phyloP scores from a whole-genome alignment of 116 monocot species.

The Dioscorea cayenensis region DNA sequence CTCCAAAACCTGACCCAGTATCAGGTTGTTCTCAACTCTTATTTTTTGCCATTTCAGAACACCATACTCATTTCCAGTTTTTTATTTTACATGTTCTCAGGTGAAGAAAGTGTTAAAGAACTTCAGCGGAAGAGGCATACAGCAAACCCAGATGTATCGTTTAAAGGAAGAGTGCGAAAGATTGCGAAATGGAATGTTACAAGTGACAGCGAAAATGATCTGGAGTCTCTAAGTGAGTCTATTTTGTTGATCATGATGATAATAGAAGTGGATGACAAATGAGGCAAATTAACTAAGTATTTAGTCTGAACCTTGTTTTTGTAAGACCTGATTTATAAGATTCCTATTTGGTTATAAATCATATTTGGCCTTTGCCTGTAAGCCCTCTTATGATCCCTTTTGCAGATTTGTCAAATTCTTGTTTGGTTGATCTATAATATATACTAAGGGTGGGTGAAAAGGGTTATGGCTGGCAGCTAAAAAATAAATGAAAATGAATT shows the following conservation, averaged over 20 bases:
- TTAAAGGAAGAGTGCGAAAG: slow-evolving; percentile 67
- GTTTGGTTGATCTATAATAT: too few species aligned
- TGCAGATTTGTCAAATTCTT: too few species aligned
- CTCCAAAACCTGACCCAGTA: slow-evolving; percentile 55
- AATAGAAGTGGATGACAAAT: neutral
- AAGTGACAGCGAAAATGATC: slow-evolving; percentile 56
- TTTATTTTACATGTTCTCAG: slow-evolving; percentile 19
- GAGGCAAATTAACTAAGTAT: neutral
- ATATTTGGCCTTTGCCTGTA: too few species aligned
- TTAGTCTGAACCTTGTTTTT: neutral
- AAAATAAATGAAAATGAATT: too few species aligned
- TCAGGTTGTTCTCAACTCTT: slow-evolving; percentile 25
- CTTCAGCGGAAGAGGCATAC: slow-evolving; percentile 71
- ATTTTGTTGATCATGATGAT: neutral
- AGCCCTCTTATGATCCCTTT: too few species aligned
- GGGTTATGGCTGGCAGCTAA: too few species aligned
- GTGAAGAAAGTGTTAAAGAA: slow-evolving; percentile 67
- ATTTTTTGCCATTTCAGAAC: neutral
- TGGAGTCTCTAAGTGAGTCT: slow-evolving; percentile 65
- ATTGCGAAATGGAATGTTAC: slow-evolving; percentile 49
- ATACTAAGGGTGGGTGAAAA: too few species aligned
- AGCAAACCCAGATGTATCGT: slow-evolving; percentile 59
- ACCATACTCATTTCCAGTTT: neutral
- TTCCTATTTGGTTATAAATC: too few species aligned
- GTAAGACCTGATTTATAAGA: neutral